Conservation (phyloP, 805 yeast genomes). For the Candida pseudofarinosa region DNA sequence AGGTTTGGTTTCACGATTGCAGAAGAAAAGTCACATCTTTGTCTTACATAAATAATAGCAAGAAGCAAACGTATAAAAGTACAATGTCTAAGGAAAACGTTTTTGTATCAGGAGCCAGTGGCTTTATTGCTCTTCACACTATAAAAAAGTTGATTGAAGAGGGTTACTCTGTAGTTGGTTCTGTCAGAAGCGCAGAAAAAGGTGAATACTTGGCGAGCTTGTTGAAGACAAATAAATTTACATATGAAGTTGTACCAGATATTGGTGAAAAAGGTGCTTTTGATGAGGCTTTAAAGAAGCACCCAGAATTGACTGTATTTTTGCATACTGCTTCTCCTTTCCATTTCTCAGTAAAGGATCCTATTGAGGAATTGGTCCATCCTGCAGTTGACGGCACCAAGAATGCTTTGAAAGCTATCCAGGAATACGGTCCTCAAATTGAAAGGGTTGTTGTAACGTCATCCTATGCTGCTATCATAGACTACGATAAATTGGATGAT, state of each 20-base stretch:
- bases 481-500: slow-evolving; percentile 5
- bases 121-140: slow-evolving; percentile 47
- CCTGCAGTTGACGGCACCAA: slow-evolving; percentile 58
- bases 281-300: slow-evolving; percentile 18
- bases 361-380: slow-evolving; percentile 46
- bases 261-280: slow-evolving; percentile 16
- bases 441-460: slow-evolving; percentile 31
- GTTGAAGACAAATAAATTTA: slow-evolving; percentile 5
- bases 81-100: slow-evolving; percentile 17
- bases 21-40: no score
- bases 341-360: slow-evolving; percentile 15
- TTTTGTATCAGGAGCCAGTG: slow-evolving; percentile 47
- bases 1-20: no score
- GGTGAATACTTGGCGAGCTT: slow-evolving; percentile 27
- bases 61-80: neutral
- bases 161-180: slow-evolving; percentile 43
- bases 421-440: slow-evolving; percentile 15
- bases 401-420: slow-evolving; percentile 45
- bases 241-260: slow-evolving; percentile 18
- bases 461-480: slow-evolving; percentile 48
- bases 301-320: slow-evolving; percentile 20
- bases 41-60: no score
- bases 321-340: slow-evolving; percentile 26
- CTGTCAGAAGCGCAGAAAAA: slow-evolving; percentile 36
- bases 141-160: slow-evolving; percentile 32